phyloP scores from a whole-genome alignment of 148 eudicot species.

The Spergularia marina region DNA sequence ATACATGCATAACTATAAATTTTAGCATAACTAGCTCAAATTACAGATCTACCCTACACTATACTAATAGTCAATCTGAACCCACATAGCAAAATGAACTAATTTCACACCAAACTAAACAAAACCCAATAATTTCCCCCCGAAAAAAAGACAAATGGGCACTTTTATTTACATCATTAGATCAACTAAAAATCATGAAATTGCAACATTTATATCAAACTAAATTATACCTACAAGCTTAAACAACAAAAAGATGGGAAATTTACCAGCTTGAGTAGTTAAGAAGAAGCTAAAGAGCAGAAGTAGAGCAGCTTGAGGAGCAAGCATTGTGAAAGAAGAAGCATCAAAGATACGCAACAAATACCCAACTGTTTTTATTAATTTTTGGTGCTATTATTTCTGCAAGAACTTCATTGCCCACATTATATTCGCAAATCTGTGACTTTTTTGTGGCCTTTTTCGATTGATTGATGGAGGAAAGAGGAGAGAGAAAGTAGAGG shows the following conservation, averaged over 20 bases:
- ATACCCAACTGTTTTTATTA: neutral
- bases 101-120: constrained; percentile 8
- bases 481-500: neutral
- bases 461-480: constrained; percentile 25
- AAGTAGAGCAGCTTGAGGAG: constrained; percentile 2
- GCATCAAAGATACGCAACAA: neutral
- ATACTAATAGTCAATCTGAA: neutral
- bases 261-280: constrained; percentile 20
- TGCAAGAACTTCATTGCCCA: constrained; percentile 12
- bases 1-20: neutral
- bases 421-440: constrained; percentile 12
- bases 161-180: neutral
- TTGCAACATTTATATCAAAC: neutral
- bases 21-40: neutral
- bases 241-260: neutral
- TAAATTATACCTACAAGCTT: neutral
- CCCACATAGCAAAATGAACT: constrained; percentile 17
- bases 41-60: constrained; percentile 23
- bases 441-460: constrained; percentile 5
- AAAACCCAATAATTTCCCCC: neutral
- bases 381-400: neutral
- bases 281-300: constrained; percentile 13
- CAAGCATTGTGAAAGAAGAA: constrained; percentile 2
- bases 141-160: neutral
- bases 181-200: neutral